A percentile compares a stretch with the other conserved stretches of the same genome.
Evolutionary conservation across 345 rosid genomes (phyloP).

Genomic region (rapeseed (Brassica napus)): DNA sequence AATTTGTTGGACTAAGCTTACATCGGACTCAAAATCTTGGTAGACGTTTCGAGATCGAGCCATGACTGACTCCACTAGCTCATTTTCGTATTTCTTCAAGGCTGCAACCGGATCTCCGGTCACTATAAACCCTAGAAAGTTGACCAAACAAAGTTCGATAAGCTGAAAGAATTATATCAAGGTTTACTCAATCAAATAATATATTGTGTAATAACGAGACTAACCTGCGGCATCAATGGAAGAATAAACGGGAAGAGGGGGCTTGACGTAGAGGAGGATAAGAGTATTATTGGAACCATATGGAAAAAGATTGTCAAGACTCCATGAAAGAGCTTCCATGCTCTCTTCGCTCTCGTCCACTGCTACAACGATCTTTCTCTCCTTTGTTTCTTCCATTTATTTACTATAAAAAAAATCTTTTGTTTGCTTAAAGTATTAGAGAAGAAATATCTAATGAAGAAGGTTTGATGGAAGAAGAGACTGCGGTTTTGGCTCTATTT

Average conservation of each 20-base stretch:
- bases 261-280: constrained; percentile 81
- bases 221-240: constrained; percentile 68
- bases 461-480: constrained; percentile 6
- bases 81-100: constrained; percentile 54
- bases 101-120: constrained; percentile 50
- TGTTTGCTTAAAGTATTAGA: neutral
- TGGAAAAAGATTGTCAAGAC: constrained; percentile 58
- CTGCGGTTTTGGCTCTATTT: constrained; percentile 19
- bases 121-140: constrained; percentile 53
- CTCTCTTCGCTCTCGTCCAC: constrained; percentile 93
- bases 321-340: constrained; percentile 91
- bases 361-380: constrained; percentile 68
- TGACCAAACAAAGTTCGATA: constrained; percentile 14
- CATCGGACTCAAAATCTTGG: constrained; percentile 38
- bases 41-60: constrained; percentile 66
- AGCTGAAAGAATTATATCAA: neutral
- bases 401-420: neutral
- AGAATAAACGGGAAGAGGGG: constrained; percentile 66
- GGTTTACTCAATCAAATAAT: neutral
- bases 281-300: constrained; percentile 45
- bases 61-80: constrained; percentile 69
- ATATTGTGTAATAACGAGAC: neutral
- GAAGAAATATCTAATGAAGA: constrained; percentile 27
- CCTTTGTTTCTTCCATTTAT: constrained; percentile 18
- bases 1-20: neutral